Conservation (phyloP, 371 early-diverging fungal species). For the Zancudomyces culisetae region DNA sequence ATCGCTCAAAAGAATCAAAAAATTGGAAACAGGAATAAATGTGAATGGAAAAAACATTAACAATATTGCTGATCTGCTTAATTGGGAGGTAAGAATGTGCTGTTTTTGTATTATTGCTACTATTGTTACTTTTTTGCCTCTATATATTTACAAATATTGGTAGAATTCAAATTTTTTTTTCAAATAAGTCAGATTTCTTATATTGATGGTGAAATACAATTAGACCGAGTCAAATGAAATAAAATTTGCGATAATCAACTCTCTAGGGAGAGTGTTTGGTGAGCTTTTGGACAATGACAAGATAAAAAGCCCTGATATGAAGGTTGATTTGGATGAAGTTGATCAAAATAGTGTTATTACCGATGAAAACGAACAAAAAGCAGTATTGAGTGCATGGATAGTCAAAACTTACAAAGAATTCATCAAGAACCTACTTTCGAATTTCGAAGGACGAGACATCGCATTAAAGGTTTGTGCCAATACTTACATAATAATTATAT, state of each 20-base stretch:
- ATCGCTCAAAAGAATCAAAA: slow-evolving; percentile 23
- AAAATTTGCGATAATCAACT: slow-evolving; percentile 42
- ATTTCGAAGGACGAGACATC: slow-evolving; percentile 40
- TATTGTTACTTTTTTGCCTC: neutral
- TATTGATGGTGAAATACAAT: neutral
- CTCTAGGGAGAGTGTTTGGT: slow-evolving; percentile 49
- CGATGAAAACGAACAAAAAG: slow-evolving; percentile 25
- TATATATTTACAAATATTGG: neutral
- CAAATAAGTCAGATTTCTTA: neutral
- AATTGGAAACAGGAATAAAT: slow-evolving; percentile 28
- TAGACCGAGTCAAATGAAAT: slow-evolving; percentile 26
- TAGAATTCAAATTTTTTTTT: neutral
- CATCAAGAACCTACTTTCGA: slow-evolving; percentile 24
- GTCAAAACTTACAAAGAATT: slow-evolving; percentile 45
- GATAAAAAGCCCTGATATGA: slow-evolving; percentile 16
- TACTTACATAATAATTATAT: neutral
- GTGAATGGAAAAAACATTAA: slow-evolving; percentile 36
- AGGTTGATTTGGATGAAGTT: neutral
- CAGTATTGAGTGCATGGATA: slow-evolving; percentile 39
- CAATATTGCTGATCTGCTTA: slow-evolving; percentile 29
- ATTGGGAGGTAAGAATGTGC: slow-evolving; percentile 15
- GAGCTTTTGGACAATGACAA: slow-evolving; percentile 43
- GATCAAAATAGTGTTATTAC: slow-evolving; percentile 2
- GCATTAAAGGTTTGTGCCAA: slow-evolving; percentile 37
- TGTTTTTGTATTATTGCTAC: neutral